Evolutionary conservation across 1,284 basidiomycete species (phyloP).

Genomic region (Rhodotorula sp.): DNA sequence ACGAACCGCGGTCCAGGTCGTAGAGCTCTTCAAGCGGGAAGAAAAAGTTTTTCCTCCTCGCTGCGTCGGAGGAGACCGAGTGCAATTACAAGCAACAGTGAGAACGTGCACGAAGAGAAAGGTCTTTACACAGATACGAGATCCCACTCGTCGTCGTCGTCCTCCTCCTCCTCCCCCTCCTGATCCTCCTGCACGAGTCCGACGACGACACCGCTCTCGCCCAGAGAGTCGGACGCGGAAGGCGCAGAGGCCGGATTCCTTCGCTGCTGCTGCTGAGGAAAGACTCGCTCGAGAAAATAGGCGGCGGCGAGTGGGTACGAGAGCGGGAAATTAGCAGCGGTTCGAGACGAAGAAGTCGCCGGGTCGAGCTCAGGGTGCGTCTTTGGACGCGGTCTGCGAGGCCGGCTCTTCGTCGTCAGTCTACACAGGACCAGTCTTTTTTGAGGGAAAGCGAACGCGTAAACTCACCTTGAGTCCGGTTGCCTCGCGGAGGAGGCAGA

Average conservation of each 20-base stretch:
- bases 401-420: too few species aligned
- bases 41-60: background rate
- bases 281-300: constrained; percentile 9
- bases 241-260: background rate
- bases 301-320: background rate
- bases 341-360: background rate
- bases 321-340: constrained; percentile 17
- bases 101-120: too few species aligned
- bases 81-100: background rate
- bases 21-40: too few species aligned
- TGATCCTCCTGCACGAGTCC: background rate
- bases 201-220: background rate
- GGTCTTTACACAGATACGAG: constrained; percentile 2
- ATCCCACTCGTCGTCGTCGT: constrained; percentile 31
- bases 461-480: background rate
- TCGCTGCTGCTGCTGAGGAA: background rate
- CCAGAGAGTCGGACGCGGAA: background rate
- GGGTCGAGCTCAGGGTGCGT: background rate
- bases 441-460: background rate
- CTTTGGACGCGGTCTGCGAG: too few species aligned
- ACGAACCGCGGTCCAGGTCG: too few species aligned
- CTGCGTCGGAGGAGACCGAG: background rate
- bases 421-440: too few species aligned
- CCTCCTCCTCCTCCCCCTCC: background rate
- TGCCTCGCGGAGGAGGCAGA: background rate